Base-by-base conservation (phyloP, 441 rosid species). In the Populus tomentosa region DNA sequence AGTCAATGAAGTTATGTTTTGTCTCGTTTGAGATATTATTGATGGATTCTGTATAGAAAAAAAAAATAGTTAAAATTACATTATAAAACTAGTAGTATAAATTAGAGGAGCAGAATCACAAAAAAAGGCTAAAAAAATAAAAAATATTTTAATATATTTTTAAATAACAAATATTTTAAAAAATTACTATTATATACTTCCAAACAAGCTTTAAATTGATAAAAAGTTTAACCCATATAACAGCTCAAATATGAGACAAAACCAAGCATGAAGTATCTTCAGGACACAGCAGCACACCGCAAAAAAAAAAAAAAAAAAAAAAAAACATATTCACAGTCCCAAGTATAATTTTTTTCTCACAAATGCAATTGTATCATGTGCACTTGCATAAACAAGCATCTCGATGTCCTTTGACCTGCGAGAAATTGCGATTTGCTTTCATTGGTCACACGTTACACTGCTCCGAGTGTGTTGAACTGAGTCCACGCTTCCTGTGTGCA, bases 401-500 rank as follows among this genome's bases (percentile, higher is more conserved):
- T 26, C 36, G 18, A 70, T 11, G 21, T 21, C 61, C 26, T 30
- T 56, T 50, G 20, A 73, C 67, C 8, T 7, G 7, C 21, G 28
- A 35, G 68, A 26, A 1, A 76, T 8, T 24, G 36, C 36, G 6
- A 61, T 50, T 4, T 18, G 50, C 35, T 7, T 75, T n/a, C 33
- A 65, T 6, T 16, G 72, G 38, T 88, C 80, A 86, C 32, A 82
- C 67, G 59, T 86, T 83, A 78, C 92, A 9, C 71, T 35, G 23
- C 46, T n/a, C 26, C 95, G 23, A 88, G 85, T 11, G 94, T 85
- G 83, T 79, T 93, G 91, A 92, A 95, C 76, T 90, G 91, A 85
- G 84, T 85, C 98, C 99, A 95, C 62, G 99, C 92, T 80, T 92
- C 99, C 99, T 95, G 61, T 18, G 61, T 53, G 88, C 23, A 77